Evolutionary conservation across 225 moss, liverwort and hornwort species (phyloP), one percentile per base, ranked within the genome.

Genomic region (Pleurozium schreberi): DNA sequence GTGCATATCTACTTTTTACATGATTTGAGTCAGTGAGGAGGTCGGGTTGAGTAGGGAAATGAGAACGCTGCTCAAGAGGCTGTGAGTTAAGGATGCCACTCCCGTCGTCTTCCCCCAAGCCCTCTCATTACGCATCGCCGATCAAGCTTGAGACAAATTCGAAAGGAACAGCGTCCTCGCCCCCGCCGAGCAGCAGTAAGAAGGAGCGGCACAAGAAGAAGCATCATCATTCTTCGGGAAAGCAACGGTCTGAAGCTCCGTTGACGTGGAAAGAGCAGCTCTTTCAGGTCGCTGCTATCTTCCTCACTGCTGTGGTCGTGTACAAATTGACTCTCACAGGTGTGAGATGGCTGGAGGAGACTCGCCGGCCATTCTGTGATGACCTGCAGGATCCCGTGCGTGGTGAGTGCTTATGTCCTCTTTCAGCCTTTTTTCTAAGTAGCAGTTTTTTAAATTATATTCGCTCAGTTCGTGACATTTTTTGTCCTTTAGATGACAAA

Each of bases 221-320:
- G 74, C 73, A 86, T 38, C 87, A 89, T 75, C 73, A 86, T 21
- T 65, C 85, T 17, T 76, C 70, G 8, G 73, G 83, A 15, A 89
- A 89, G 86, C 61, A 75, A 64, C 88, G 85, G 76, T 91, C 89
- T 68, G 94, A 92, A 50, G 45, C 68, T 77, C 89, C 92, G 53
- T 85, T 95, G 58, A 84, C 94, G 55, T 91, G 92, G 94, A 92
- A 87, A 69, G 95, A 93, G 88, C 92, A 94, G 92, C 87, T 95
- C 17, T 42, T 91, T 75, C 95, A 95, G 89, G 84, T 94, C 47
- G 87, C 83, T 18, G 94, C 93, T 40, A 83, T 95, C 74, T 71
- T 95, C 84, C 76, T 93, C 65, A 93, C 80, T 61, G 95, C 95
- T 64, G 92, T 67, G 58, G 90, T 91, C 33, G 95, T 95, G 49